These are phyloP conservation scores for Rhynchosporium agropyri DNA, from an alignment of 2,329 filamentous ascomycete species.

Conservation along the genomic window DNA sequence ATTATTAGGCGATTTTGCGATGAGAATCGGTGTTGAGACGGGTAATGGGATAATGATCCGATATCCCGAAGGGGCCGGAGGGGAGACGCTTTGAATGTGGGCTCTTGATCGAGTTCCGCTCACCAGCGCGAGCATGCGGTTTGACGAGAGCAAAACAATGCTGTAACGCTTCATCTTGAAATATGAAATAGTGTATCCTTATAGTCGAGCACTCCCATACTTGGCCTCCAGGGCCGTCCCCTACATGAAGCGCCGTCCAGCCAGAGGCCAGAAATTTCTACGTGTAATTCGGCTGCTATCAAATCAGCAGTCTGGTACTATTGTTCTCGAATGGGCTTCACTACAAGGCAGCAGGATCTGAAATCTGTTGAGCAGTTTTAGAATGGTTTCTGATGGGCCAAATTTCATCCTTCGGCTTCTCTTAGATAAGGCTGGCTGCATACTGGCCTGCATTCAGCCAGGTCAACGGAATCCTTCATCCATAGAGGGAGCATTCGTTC, in stretches of 20 bases:
- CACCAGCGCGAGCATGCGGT: too few species aligned
- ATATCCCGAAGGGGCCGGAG: slow-evolving; percentile 25
- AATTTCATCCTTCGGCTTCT: background rate
- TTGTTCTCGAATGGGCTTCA: background rate
- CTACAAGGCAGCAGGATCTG: background rate
- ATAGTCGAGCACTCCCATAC: too few species aligned
- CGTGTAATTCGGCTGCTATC: too few species aligned
- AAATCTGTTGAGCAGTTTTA: background rate
- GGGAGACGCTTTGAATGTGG: too few species aligned
- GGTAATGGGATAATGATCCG: slow-evolving; percentile 36
- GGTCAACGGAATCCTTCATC: background rate
- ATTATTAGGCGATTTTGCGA: slow-evolving; percentile 30
- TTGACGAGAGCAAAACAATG: too few species aligned
- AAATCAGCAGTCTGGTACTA: background rate
- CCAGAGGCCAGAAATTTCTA: background rate
- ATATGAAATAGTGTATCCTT: too few species aligned
- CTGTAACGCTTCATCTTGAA: too few species aligned
- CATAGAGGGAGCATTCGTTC: background rate
- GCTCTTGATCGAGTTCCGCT: too few species aligned
- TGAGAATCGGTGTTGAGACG: slow-evolving; percentile 17
- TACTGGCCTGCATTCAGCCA: background rate
- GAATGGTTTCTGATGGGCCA: background rate
- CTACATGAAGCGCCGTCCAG: background rate
- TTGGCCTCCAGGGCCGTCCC: background rate
- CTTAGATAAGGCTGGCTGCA: background rate